Conservation (phyloP, 768 basidiomycete species). For the Calocera cornea region DNA sequence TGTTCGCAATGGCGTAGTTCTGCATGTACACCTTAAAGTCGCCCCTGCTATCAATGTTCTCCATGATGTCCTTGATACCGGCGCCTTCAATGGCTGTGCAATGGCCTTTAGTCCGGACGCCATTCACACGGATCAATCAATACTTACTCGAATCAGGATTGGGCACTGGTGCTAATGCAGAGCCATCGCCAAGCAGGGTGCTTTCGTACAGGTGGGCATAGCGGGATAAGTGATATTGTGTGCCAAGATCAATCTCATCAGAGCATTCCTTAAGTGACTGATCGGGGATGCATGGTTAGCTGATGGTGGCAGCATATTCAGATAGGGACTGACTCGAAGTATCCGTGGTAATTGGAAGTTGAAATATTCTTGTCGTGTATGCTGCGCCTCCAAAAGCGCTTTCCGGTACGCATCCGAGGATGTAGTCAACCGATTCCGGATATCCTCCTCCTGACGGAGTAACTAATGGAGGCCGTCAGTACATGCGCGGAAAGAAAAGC, state of each 20-base stretch:
- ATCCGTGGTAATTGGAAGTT: conserved; percentile 93
- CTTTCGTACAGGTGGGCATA: conserved; percentile 93
- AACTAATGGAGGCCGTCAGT: conserved; percentile 34
- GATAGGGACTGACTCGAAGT: conserved; percentile 52
- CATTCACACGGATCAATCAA: background rate
- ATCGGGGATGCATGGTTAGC: conserved; percentile 1
- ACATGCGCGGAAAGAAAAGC: conserved; percentile 8
- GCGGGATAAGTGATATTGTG: conserved; percentile 89
- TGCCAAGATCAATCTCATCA: conserved; percentile 94
- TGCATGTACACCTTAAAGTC: conserved; percentile 98
- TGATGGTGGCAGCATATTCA: background rate
- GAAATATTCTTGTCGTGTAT: conserved; percentile 91
- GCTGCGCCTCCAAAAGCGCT: conserved; percentile 76
- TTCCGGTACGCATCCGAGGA: conserved; percentile 85
- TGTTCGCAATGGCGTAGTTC: conserved; percentile 86
- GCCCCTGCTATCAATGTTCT: conserved; percentile 82
- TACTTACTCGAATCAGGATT: background rate
- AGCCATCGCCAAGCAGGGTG: conserved; percentile 76
- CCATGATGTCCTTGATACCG: conserved; percentile 75
- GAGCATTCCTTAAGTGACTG: conserved; percentile 87
- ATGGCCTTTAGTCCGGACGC: background rate
- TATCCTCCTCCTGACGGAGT: conserved; percentile 88
- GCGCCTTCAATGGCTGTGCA: conserved; percentile 29
- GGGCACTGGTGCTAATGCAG: conserved; percentile 53
- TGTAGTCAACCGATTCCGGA: conserved; percentile 67